These are phyloP conservation scores for Cryphonectria naterciae DNA, from an alignment of 2,329 filamentous ascomycete species.

Conservation along the genomic window DNA sequence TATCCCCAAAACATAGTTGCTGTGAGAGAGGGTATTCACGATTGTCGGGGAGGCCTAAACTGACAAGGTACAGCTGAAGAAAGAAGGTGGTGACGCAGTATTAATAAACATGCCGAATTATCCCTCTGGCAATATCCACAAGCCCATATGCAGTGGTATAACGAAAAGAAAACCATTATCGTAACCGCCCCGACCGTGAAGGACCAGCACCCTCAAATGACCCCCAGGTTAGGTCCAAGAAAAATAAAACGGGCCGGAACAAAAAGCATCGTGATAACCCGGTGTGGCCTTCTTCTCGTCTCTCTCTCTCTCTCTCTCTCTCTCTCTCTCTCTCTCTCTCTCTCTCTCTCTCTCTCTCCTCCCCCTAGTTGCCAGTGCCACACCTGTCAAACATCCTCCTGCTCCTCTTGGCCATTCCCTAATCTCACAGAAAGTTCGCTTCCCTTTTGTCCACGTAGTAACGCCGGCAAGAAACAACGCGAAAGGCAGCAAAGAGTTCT, in stretches of 20 bases:
- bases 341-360: no score
- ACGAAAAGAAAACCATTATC: conserved; percentile 35
- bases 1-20: background rate
- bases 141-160: conserved; percentile 28
- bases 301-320: background rate
- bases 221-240: conserved; percentile 10
- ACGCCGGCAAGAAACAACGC: conserved; percentile 30
- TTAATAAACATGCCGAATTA: conserved; percentile 31
- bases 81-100: conserved; percentile 28
- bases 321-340: background rate
- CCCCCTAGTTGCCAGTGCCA: background rate
- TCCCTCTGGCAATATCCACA: conserved; percentile 29
- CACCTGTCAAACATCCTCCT: conserved; percentile 13
- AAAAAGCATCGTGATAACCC: conserved; percentile 21
- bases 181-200: conserved; percentile 26
- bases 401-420: conserved; percentile 18
- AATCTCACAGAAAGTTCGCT: conserved; percentile 19
- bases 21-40: conserved; percentile 28
- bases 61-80: conserved; percentile 29
- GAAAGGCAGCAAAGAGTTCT: conserved; percentile 24
- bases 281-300: conserved; percentile 17
- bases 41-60: conserved; percentile 27
- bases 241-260: conserved; percentile 13
- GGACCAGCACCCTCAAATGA: conserved; percentile 12
- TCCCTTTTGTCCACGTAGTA: conserved; percentile 28